Evolutionary conservation across 2,329 filamentous ascomycete species (phyloP).

Genomic region (Cryphonectria nitschkei): DNA sequence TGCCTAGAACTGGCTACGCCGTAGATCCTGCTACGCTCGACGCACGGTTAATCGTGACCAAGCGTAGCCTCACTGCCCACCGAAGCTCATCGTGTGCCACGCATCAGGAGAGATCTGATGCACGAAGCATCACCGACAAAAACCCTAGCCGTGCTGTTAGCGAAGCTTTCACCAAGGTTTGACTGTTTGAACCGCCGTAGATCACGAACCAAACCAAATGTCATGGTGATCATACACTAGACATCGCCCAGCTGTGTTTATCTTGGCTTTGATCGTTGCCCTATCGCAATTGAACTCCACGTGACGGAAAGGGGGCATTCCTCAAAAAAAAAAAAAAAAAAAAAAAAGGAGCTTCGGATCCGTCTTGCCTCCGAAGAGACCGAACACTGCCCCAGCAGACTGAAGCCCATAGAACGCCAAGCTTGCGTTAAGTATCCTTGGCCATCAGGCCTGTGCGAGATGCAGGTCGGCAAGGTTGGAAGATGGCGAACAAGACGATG

Average conservation of each 20-base stretch:
- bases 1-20: background rate
- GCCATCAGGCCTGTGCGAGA: slow-evolving; percentile 15
- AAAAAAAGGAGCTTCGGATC: slow-evolving; percentile 8
- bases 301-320: slow-evolving; percentile 1
- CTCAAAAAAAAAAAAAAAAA: background rate
- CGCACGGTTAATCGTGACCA: slow-evolving; percentile 7
- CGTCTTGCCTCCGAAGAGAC: slow-evolving; percentile 25
- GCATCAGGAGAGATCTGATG: background rate
- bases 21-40: background rate
- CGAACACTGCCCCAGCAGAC: slow-evolving; percentile 3
- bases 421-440: slow-evolving; percentile 16
- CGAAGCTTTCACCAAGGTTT: slow-evolving; percentile 6
- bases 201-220: slow-evolving; percentile 22
- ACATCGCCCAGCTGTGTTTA: background rate
- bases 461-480: slow-evolving; percentile 3
- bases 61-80: slow-evolving; percentile 15
- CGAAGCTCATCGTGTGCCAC: background rate
- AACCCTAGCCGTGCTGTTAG: background rate
- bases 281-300: slow-evolving; percentile 18
- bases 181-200: slow-evolving; percentile 18
- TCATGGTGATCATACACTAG: slow-evolving; percentile 16
- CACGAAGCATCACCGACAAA: background rate
- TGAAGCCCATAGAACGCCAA: slow-evolving; percentile 15
- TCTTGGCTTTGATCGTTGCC: slow-evolving; percentile 21
- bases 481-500: background rate